These are phyloP conservation scores for Exophiala sideris DNA, from an alignment of 2,329 filamentous ascomycete genomes.

Conservation along the genomic window DNA sequence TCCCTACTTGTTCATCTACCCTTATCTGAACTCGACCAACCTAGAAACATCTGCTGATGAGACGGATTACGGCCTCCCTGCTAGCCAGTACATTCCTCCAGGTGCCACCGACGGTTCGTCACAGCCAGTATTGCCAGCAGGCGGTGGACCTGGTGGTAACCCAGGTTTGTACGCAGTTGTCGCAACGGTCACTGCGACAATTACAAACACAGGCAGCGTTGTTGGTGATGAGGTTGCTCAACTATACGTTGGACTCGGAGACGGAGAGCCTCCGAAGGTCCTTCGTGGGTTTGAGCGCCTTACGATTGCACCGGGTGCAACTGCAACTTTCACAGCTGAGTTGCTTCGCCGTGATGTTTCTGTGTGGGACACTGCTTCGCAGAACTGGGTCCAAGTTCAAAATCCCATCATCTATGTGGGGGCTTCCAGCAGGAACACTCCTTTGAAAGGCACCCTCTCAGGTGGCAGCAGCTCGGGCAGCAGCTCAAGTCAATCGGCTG, in stretches of 20 bases:
- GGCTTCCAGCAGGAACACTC: slow-evolving; percentile 56
- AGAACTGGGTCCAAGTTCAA: slow-evolving; percentile 73
- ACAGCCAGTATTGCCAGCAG: slow-evolving; percentile 56
- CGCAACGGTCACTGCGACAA: slow-evolving; percentile 47
- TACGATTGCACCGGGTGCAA: slow-evolving; percentile 66
- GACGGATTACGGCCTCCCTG: slow-evolving; percentile 52
- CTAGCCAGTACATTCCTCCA: slow-evolving; percentile 49
- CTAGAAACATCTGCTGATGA: slow-evolving; percentile 51
- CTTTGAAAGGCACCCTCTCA: slow-evolving; percentile 42
- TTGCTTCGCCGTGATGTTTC: slow-evolving; percentile 78
- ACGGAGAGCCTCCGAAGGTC: slow-evolving; percentile 62
- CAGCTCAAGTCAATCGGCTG: background rate
- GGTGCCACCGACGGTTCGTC: slow-evolving; percentile 52
- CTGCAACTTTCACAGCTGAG: slow-evolving; percentile 62
- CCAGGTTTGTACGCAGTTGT: slow-evolving; percentile 51
- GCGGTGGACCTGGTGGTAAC: slow-evolving; percentile 60
- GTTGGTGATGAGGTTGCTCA: slow-evolving; percentile 54
- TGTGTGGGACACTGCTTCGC: slow-evolving; percentile 75
- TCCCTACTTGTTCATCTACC: slow-evolving; percentile 59
- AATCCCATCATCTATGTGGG: slow-evolving; percentile 59
- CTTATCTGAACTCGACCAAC: slow-evolving; percentile 61
- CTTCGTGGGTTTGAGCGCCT: slow-evolving; percentile 82
- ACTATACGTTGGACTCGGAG: slow-evolving; percentile 74
- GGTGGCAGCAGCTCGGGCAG: slow-evolving; percentile 4
- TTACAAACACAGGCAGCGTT: slow-evolving; percentile 51